Conservation (phyloP, 169 alveolate species). For the Eimeria maxima region DNA sequence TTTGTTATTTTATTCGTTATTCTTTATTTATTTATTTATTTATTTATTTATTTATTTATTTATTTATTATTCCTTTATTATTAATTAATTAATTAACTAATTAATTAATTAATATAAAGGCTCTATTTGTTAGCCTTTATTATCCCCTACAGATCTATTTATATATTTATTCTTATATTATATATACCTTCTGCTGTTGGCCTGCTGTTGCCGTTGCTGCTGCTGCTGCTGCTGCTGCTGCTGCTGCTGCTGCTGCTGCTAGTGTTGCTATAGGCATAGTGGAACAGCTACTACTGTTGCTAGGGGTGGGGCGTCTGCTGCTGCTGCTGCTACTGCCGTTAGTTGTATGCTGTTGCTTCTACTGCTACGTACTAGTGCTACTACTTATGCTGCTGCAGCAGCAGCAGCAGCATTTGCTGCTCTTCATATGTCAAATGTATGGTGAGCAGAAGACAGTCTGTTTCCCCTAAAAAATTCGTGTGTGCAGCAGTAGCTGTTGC, state of each 20-base stretch:
- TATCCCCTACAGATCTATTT: too few relatives aligned
- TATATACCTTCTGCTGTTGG: neutral
- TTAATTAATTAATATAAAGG: too few relatives aligned
- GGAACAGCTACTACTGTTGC: neutral
- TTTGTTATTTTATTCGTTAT: neutral
- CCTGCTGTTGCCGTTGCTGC: neutral
- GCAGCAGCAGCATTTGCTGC: neutral
- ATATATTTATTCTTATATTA: too few relatives aligned
- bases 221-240: slow-evolving; percentile 14
- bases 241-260: slow-evolving; percentile 11
- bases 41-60: too few relatives aligned
- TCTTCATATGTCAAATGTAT: neutral
- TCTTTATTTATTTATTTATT: too few relatives aligned
- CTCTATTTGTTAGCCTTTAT: too few relatives aligned
- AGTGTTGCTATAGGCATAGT: neutral
- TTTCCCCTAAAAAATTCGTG: neutral
- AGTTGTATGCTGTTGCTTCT: neutral
- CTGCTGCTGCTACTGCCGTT: too few relatives aligned
- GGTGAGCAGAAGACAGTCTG: neutral
- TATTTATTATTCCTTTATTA: neutral
- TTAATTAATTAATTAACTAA: too few relatives aligned
- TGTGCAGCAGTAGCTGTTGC: slow-evolving; percentile 5
- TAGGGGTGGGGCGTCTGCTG: too few relatives aligned
- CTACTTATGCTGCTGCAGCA: neutral
- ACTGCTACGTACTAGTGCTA: neutral